Percentiles rank a stretch among this genome's conserved stretches.
phyloP scores from a whole-genome alignment of 352 stramenopile species.

The Phytophthora boehmeriae region DNA sequence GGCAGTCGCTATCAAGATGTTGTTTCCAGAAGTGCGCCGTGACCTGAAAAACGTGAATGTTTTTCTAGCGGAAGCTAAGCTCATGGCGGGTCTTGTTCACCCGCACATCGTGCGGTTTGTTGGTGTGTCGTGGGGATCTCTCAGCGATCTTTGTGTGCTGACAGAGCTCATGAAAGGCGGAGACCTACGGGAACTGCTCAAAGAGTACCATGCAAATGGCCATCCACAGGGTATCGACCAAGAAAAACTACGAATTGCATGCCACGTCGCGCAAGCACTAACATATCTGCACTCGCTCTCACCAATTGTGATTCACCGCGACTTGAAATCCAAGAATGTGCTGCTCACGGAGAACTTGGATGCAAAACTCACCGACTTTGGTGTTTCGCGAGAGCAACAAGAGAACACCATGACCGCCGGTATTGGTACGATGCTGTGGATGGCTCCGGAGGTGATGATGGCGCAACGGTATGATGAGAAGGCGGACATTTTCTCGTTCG shows the following conservation, averaged over 20 bases:
- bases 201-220: conserved; percentile 8
- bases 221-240: conserved; percentile 20
- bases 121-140: conserved; percentile 43
- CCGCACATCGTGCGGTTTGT: conserved; percentile 47
- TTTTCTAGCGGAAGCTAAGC: conserved; percentile 40
- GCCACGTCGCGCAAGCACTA: conserved; percentile 31
- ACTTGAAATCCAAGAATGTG: conserved; percentile 20
- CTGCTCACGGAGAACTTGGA: conserved; percentile 13
- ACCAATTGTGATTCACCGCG: conserved; percentile 22
- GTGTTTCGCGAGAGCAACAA: conserved; percentile 7
- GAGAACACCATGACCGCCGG: conserved; percentile 15
- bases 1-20: conserved; percentile 42
- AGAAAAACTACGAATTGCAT: conserved; percentile 32
- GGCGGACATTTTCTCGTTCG: conserved; percentile 29
- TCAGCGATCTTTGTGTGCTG: conserved; percentile 32
- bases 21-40: conserved; percentile 2
- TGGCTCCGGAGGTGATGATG: conserved; percentile 29
- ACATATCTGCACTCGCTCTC: conserved; percentile 10
- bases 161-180: conserved; percentile 34
- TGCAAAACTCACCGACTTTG: conserved; percentile 17
- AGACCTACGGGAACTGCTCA: conserved; percentile 28
- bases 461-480: conserved; percentile 18
- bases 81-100: conserved; percentile 42
- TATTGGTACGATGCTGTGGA: conserved; percentile 25
- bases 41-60: conserved; percentile 30